These are phyloP conservation scores for Paraphaeosphaeria minitans DNA, from an alignment of 2,329 filamentous ascomycete species.

Conservation along the genomic window DNA sequence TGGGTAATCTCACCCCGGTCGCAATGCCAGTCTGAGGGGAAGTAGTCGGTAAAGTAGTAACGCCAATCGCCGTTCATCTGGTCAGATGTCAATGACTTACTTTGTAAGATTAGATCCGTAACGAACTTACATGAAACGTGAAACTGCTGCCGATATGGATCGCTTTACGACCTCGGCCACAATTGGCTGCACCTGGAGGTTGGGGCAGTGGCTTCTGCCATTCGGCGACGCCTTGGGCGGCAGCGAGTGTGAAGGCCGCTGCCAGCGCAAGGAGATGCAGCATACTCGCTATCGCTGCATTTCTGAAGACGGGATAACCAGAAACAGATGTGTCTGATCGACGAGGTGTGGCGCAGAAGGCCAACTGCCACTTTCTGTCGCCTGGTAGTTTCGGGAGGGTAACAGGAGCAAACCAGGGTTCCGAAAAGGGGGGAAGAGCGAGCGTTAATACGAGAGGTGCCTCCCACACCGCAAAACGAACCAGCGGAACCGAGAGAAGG, in stretches of 20 bases:
- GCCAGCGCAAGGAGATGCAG: slow-evolving; percentile 9
- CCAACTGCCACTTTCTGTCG: slow-evolving; percentile 3
- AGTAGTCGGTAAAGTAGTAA: slow-evolving; percentile 16
- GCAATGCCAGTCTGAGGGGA: slow-evolving; percentile 13
- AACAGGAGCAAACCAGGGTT: background rate
- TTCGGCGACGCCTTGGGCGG: slow-evolving; percentile 10
- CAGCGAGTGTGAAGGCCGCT: slow-evolving; percentile 3
- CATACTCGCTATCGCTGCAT: slow-evolving; percentile 9
- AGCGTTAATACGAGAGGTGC: background rate
- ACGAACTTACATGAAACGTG: slow-evolving; percentile 10
- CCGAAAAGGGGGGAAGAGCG: background rate
- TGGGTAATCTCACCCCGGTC: slow-evolving; percentile 12
- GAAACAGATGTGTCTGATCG: background rate
- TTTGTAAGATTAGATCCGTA: background rate
- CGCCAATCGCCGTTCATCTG: slow-evolving; percentile 18
- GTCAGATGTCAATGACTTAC: background rate
- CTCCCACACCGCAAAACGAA: background rate
- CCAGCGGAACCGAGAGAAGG: background rate
- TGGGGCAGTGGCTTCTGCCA: slow-evolving; percentile 15
- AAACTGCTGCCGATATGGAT: slow-evolving; percentile 11
- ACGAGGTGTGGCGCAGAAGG: slow-evolving; percentile 1
- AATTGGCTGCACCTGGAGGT: slow-evolving; percentile 10
- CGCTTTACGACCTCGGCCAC: slow-evolving; percentile 11
- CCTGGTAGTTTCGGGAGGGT: background rate
- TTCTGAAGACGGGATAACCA: background rate